phyloP scores from a whole-genome alignment of 345 rosid genomes.

The Bruguiera sexangula region DNA sequence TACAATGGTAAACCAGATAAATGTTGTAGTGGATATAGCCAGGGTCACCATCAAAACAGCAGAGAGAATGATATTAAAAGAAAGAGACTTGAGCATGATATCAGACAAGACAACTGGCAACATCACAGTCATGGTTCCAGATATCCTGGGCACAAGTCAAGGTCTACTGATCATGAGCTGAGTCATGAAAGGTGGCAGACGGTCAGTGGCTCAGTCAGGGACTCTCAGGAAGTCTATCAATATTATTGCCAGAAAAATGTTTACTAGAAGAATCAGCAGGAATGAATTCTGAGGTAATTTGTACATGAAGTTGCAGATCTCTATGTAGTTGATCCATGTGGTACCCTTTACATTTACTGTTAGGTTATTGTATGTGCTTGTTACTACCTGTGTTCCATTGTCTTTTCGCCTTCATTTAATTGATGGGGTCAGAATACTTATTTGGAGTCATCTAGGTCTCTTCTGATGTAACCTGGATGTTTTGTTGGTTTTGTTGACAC shows the following conservation, averaged over 20 bases:
- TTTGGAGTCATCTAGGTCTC: constrained; percentile 8
- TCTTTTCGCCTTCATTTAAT: constrained; percentile 7
- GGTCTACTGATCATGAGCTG: constrained; percentile 9
- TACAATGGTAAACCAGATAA: constrained; percentile 15
- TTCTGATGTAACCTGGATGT: constrained; percentile 26
- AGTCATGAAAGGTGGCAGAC: constrained; percentile 43
- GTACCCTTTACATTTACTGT: constrained; percentile 18
- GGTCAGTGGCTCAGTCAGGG: constrained; percentile 27
- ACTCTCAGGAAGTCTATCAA: constrained; percentile 18
- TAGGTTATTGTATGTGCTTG: constrained; percentile 26
- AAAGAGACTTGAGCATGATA: constrained; percentile 17
- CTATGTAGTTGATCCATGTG: constrained; percentile 20
- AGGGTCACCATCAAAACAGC: constrained; percentile 13
- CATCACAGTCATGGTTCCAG: constrained; percentile 19
- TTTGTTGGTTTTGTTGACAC: constrained; percentile 37
- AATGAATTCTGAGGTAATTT: constrained; percentile 37
- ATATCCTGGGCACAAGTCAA: constrained; percentile 18
- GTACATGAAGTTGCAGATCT: constrained; percentile 29
- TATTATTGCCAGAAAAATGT: constrained; percentile 23
- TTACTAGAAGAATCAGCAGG: constrained; percentile 19
- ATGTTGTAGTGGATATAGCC: constrained; percentile 27
- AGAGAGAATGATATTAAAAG: constrained; percentile 20
- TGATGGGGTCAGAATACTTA: constrained; percentile 14
- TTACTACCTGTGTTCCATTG: constrained; percentile 3
- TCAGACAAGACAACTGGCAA: constrained; percentile 14